phyloP scores from a whole-genome alignment of 305 asterid genomes.

The Fraxinus latifolia region DNA sequence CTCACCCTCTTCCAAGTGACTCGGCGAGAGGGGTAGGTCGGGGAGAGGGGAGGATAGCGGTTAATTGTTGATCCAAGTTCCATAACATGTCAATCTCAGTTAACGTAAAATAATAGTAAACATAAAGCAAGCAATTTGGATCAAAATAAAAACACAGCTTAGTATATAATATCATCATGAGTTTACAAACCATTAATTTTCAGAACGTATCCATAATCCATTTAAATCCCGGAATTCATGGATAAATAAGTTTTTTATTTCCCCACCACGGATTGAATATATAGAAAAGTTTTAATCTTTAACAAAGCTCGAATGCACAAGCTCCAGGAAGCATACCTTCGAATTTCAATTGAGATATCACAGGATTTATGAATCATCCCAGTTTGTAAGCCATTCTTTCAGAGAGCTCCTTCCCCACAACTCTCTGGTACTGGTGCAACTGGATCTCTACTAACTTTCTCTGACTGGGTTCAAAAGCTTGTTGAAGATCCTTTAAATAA shows the following conservation, averaged over 20 bases:
- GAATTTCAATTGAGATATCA: neutral
- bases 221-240: neutral
- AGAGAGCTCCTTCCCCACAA: constrained; percentile 77
- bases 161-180: neutral
- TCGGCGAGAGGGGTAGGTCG: neutral
- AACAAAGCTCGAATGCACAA: neutral
- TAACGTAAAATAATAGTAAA: neutral
- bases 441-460: constrained; percentile 54
- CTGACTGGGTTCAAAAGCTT: constrained; percentile 57
- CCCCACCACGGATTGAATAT: neutral
- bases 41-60: neutral
- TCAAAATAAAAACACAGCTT: neutral
- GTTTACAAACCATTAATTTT: neutral
- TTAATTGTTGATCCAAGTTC: neutral
- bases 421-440: constrained; percentile 53
- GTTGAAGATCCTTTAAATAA: constrained; percentile 55
- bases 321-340: neutral
- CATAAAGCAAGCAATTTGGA: neutral
- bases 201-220: neutral
- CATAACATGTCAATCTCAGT: neutral
- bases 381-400: constrained; percentile 66
- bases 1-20: neutral
- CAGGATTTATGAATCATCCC: constrained; percentile 33
- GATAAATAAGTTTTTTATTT: neutral
- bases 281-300: neutral